Evolutionary conservation across 2,329 filamentous ascomycete genomes (phyloP).

Genomic region (Colletotrichum brevisporum): DNA sequence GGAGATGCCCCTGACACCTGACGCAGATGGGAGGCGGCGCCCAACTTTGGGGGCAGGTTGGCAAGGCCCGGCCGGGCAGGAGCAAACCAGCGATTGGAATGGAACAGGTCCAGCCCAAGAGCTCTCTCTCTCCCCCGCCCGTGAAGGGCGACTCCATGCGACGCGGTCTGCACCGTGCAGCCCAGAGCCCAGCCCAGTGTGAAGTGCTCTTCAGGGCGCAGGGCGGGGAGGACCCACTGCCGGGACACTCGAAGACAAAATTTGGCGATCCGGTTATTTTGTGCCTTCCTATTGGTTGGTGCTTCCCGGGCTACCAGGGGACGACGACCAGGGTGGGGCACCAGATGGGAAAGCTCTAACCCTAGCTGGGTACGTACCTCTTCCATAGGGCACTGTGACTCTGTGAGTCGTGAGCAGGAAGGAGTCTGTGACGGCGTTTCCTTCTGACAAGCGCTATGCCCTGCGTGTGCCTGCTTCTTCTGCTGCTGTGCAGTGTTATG

Average conservation of each 20-base stretch:
- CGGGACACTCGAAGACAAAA: slow-evolving; percentile 7
- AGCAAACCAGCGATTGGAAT: background rate
- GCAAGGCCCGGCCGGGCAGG: background rate
- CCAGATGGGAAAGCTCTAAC: slow-evolving; percentile 6
- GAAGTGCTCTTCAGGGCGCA: slow-evolving; percentile 7
- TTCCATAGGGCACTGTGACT: background rate
- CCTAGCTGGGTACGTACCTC: slow-evolving; percentile 13
- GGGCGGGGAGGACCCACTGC: too few relatives aligned
- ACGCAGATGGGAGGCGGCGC: slow-evolving; percentile 12
- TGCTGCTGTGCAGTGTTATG: too few relatives aligned
- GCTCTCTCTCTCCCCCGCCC: background rate
- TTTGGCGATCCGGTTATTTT: slow-evolving; percentile 22
- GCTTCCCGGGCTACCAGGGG: background rate
- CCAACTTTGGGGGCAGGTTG: background rate
- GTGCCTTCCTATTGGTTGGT: slow-evolving; percentile 27
- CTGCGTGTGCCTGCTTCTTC: too few relatives aligned
- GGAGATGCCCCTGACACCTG: slow-evolving; percentile 25
- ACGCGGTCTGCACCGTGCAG: slow-evolving; percentile 20
- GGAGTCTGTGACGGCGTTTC: too few relatives aligned
- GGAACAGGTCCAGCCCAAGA: background rate
- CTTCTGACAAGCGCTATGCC: too few relatives aligned
- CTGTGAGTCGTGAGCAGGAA: too few relatives aligned
- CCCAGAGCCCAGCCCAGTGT: background rate
- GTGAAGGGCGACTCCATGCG: background rate
- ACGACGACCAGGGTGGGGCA: slow-evolving; percentile 3